Evolutionary conservation across 768 basidiomycete species (phyloP).

Genomic region (Harrya chromipes): DNA sequence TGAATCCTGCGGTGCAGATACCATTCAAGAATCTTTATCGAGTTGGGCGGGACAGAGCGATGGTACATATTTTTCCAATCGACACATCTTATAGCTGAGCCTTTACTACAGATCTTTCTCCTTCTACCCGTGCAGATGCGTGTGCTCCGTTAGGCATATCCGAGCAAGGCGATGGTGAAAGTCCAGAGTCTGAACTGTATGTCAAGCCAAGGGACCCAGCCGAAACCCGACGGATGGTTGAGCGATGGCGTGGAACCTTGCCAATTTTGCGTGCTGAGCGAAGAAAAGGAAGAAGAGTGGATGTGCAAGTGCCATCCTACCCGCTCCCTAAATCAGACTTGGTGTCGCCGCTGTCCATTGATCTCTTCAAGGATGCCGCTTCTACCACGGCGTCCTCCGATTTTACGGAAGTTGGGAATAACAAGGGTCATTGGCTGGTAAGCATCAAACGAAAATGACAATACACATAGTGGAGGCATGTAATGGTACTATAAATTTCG

Average conservation of each 20-base stretch:
- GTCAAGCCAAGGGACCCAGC: constrained; percentile 21
- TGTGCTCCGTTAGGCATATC: constrained; percentile 15
- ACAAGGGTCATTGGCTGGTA: constrained; percentile 32
- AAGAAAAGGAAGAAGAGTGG: constrained; percentile 13
- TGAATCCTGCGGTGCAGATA: constrained; percentile 14
- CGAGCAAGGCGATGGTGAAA: constrained; percentile 19
- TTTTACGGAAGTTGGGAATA: constrained; percentile 30
- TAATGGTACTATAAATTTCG: not conserved
- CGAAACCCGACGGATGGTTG: constrained; percentile 30
- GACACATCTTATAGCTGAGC: not conserved
- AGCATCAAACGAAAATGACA: constrained; percentile 22
- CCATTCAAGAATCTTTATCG: constrained; percentile 27
- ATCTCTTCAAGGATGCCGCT: constrained; percentile 23
- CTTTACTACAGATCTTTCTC: constrained; percentile 18
- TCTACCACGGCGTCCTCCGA: constrained; percentile 32
- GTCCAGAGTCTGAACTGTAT: constrained; percentile 9
- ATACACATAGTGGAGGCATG: not conserved
- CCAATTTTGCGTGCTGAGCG: constrained; percentile 11
- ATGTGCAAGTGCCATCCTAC: constrained; percentile 4
- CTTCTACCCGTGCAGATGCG: constrained; percentile 18
- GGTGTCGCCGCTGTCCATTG: constrained; percentile 19
- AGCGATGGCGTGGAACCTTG: constrained; percentile 30
- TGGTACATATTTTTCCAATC: constrained; percentile 14
- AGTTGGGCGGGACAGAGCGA: constrained; percentile 31
- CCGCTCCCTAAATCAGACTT: constrained; percentile 4